These are phyloP conservation scores for Elaeis guineensis DNA, from an alignment of 176 grass and related monocot species.

Conservation along the genomic window DNA sequence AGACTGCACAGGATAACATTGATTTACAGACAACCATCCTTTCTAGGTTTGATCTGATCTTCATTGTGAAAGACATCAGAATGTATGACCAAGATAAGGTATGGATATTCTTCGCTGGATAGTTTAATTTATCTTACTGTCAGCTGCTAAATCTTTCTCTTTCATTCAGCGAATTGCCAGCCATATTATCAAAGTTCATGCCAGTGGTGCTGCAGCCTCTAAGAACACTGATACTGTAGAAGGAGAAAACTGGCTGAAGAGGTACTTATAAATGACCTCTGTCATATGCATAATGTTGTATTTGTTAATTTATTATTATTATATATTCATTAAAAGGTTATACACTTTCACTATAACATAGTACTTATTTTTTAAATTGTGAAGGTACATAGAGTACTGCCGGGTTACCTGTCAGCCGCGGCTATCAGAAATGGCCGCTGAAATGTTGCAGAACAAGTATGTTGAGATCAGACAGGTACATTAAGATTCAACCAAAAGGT, in stretches of 20 bases:
- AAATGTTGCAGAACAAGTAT: constrained; percentile 98
- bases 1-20: constrained; percentile 97
- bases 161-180: constrained; percentile 57
- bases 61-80: constrained; percentile 95
- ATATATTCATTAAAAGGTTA: too few relatives aligned
- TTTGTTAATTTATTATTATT: too few relatives aligned
- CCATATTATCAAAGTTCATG: constrained; percentile 96
- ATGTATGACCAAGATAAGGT: constrained; percentile 93
- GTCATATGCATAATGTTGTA: too few relatives aligned
- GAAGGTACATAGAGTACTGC: constrained; percentile 87
- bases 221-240: constrained; percentile 50
- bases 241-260: constrained; percentile 96
- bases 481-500: not conserved
- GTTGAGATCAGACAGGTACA: constrained; percentile 90
- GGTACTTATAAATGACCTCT: constrained; percentile 24
- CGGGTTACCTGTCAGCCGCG: constrained; percentile 64
- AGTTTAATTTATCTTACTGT: not conserved
- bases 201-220: constrained; percentile 52
- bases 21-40: constrained; percentile 97
- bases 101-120: constrained; percentile 17
- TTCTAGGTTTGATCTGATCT: constrained; percentile 93
- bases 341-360: too few relatives aligned
- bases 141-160: not conserved
- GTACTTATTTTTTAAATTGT: constrained; percentile 6
- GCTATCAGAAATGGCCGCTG: constrained; percentile 84